Percentiles rank a stretch among this genome's conserved stretches.
Conservation (phyloP, 305 asterid genomes). For the Fraxinus nigra region DNA sequence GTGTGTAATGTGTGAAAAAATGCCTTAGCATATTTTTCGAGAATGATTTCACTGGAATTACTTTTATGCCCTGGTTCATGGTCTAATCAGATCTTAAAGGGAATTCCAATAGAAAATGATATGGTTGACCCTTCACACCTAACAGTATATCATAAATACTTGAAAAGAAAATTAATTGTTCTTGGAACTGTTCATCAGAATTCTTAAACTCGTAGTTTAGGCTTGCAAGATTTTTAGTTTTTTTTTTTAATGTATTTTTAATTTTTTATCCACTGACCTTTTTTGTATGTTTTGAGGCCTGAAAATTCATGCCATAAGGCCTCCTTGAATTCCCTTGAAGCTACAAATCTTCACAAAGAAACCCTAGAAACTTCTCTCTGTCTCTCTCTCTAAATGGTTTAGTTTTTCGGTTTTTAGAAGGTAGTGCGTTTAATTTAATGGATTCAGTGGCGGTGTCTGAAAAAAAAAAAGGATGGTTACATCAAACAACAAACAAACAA, state of each 20-base stretch:
- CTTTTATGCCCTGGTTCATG: neutral
- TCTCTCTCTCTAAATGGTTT: slow-evolving; percentile 6
- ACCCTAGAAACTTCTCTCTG: slow-evolving; percentile 36
- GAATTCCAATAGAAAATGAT: slow-evolving; percentile 1
- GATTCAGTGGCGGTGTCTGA: slow-evolving; percentile 49
- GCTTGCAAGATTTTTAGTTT: neutral
- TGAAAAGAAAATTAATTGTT: neutral
- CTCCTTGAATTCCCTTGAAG: slow-evolving; percentile 5
- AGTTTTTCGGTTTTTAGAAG: slow-evolving; percentile 19
- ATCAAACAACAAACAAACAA: slow-evolving; percentile 25
- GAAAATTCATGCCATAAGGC: slow-evolving; percentile 13
- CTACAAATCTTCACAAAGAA: slow-evolving; percentile 24
- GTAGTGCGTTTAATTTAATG: slow-evolving; percentile 50
- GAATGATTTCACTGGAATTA: slow-evolving; percentile 4
- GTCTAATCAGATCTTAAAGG: slow-evolving; percentile 29
- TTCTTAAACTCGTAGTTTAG: neutral
- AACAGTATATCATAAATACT: slow-evolving; percentile 7
- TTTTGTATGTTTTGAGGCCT: slow-evolving; percentile 19
- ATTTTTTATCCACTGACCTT: slow-evolving; percentile 18
- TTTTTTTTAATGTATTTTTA: neutral
- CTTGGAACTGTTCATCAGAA: neutral
- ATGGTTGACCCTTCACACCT: slow-evolving; percentile 19
- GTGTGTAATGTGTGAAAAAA: neutral
- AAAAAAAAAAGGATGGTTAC: slow-evolving; percentile 38
- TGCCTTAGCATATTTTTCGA: neutral